phyloP scores from a whole-genome alignment of 2,329 filamentous ascomycete genomes.

The Calonectria hongkongensis region DNA sequence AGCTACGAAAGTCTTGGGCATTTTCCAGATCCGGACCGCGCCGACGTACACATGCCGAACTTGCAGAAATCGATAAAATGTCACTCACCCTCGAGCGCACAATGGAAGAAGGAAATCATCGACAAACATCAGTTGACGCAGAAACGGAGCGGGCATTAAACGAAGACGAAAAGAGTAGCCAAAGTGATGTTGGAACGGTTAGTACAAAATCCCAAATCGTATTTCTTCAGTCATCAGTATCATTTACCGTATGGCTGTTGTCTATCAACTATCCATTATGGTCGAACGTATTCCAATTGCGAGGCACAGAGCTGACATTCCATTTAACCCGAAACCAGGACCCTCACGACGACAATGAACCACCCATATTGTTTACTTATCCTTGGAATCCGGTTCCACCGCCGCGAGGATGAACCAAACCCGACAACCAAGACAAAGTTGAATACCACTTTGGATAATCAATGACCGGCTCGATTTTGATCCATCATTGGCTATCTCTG shows the following conservation, averaged over 20 bases:
- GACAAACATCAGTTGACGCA: background rate
- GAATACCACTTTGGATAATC: background rate
- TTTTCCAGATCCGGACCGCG: slow-evolving; percentile 14
- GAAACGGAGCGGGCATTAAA: background rate
- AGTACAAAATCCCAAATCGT: background rate
- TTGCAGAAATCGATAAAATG: slow-evolving; percentile 20
- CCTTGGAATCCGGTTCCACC: slow-evolving; percentile 15
- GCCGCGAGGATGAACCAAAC: background rate
- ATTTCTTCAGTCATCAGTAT: no score
- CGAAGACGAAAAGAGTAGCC: background rate
- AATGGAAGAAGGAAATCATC: background rate
- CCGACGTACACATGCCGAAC: slow-evolving; percentile 3
- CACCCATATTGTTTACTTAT: slow-evolving; percentile 4
- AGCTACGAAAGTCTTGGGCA: background rate
- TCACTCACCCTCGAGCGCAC: background rate
- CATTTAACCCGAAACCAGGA: background rate
- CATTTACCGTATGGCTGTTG: accelerated
- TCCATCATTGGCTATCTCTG: no score
- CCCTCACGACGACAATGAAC: background rate
- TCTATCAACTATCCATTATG: background rate
- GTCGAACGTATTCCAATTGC: background rate
- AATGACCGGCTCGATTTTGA: no score
- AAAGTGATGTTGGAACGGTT: slow-evolving; percentile 2
- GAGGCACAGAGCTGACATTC: background rate
- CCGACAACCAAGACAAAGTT: background rate